Percentiles rank a stretch among this genome's conserved stretches.
Conservation (phyloP, 2,329 filamentous ascomycete genomes). For the Pseudogymnoascus sp. region DNA sequence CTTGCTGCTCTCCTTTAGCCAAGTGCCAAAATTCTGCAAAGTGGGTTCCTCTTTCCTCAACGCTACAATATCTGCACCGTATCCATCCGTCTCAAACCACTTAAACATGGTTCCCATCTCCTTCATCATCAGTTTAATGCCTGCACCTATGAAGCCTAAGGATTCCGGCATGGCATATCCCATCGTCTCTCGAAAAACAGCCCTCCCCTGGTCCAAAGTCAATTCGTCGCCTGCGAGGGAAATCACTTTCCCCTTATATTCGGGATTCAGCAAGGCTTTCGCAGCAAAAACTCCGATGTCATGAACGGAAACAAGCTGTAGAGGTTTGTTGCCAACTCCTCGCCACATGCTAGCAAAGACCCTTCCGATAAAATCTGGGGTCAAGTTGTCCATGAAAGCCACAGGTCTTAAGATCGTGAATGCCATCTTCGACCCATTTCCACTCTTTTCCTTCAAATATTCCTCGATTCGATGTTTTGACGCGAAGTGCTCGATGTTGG, state of each 20-base stretch:
- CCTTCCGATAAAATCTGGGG: slow-evolving; percentile 18
- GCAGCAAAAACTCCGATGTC: slow-evolving; percentile 42
- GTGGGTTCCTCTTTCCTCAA: too few species aligned
- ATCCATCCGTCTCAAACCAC: slow-evolving; percentile 24
- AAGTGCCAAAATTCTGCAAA: too few species aligned
- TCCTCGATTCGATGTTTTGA: slow-evolving; percentile 47
- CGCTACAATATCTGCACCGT: slow-evolving; percentile 13
- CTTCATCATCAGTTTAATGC: slow-evolving; percentile 17
- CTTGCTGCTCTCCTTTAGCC: too few species aligned
- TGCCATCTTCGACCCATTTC: slow-evolving; percentile 31
- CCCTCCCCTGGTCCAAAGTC: slow-evolving; percentile 27
- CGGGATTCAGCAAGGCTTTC: slow-evolving; percentile 33
- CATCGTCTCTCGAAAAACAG: slow-evolving; percentile 24
- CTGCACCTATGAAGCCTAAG: slow-evolving; percentile 20
- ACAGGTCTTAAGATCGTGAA: slow-evolving; percentile 49
- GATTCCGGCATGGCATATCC: slow-evolving; percentile 24
- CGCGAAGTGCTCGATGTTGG: slow-evolving; percentile 45
- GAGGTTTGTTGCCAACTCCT: slow-evolving; percentile 23
- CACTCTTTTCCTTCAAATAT: slow-evolving; percentile 37
- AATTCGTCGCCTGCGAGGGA: slow-evolving; percentile 39
- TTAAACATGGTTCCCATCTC: slow-evolving; percentile 25
- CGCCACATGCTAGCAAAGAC: slow-evolving; percentile 26
- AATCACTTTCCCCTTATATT: slow-evolving; percentile 33
- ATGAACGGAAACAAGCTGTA: slow-evolving; percentile 34
- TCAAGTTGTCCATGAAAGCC: slow-evolving; percentile 44